A percentile compares a stretch with the other conserved stretches of the same genome.
phyloP scores from a whole-genome alignment of 805 yeast genomes.

The Barnettozyma salicaria region DNA sequence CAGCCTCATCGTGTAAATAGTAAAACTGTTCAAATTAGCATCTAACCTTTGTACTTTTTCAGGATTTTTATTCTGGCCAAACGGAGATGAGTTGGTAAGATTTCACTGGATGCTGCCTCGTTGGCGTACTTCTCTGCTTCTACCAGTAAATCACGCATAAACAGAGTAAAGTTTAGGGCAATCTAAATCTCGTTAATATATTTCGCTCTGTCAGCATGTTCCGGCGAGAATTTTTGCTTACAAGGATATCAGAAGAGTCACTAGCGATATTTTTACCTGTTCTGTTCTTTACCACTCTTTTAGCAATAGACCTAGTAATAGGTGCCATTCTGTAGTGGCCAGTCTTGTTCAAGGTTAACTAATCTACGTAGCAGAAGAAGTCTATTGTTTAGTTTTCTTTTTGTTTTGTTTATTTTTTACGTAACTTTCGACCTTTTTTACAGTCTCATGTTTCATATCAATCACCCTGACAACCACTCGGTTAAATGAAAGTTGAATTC shows the following conservation, averaged over 20 bases:
- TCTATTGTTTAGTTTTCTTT: too few relatives aligned
- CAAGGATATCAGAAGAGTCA: slow-evolving; percentile 38
- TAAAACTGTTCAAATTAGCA: not conserved
- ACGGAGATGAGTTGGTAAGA: slow-evolving; percentile 37
- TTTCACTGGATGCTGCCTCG: slow-evolving; percentile 37
- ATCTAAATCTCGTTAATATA: slow-evolving; percentile 25
- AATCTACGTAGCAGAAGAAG: too few relatives aligned
- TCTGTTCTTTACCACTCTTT: slow-evolving; percentile 22
- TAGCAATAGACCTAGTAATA: slow-evolving; percentile 15
- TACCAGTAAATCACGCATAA: slow-evolving; percentile 32
- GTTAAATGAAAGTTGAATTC: too few relatives aligned
- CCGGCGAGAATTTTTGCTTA: slow-evolving; percentile 3
- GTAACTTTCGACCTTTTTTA: too few relatives aligned
- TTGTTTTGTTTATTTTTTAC: too few relatives aligned
- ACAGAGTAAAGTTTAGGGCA: slow-evolving; percentile 43
- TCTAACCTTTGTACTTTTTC: slow-evolving; percentile 33
- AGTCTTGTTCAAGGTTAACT: not conserved
- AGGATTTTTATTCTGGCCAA: slow-evolving; percentile 30
- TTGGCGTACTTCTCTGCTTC: slow-evolving; percentile 36
- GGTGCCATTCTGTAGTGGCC: slow-evolving; percentile 14
- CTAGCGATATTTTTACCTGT: slow-evolving; percentile 25
- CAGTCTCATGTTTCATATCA: too few relatives aligned
- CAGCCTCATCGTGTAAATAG: slow-evolving; percentile 1
- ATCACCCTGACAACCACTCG: too few relatives aligned
- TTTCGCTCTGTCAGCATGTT: not conserved